phyloP scores from a whole-genome alignment of 306 rosid species.

The Inga oerstediana region DNA sequence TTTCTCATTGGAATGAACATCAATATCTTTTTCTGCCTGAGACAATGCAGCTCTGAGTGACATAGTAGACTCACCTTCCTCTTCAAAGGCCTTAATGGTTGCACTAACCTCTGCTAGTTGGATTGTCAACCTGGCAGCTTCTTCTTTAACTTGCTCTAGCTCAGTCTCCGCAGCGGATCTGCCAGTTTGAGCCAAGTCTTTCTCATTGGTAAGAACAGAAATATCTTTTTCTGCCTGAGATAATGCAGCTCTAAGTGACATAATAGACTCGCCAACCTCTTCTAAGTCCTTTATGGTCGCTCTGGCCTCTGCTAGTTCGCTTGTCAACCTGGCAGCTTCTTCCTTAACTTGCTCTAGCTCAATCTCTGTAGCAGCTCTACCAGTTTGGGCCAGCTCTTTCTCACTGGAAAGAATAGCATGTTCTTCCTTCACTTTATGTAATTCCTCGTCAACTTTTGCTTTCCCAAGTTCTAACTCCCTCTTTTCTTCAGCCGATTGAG shows the following conservation, averaged over 20 bases:
- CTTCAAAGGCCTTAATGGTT: background rate
- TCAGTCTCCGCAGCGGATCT: background rate
- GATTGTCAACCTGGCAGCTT: background rate
- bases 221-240: conserved; percentile 7
- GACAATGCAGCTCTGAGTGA: background rate
- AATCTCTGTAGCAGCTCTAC: conserved; percentile 59
- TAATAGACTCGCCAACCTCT: conserved; percentile 43
- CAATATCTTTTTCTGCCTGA: conserved; percentile 6
- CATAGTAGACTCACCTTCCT: background rate
- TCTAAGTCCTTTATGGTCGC: conserved; percentile 64
- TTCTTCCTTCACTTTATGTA: conserved; percentile 63
- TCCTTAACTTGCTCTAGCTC: conserved; percentile 67
- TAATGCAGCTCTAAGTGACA: background rate
- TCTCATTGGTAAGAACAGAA: conserved; percentile 2
- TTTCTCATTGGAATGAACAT: background rate
- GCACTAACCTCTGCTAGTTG: background rate
- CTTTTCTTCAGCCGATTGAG: conserved; percentile 71
- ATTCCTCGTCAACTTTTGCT: conserved; percentile 58
- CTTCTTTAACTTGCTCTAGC: conserved; percentile 13
- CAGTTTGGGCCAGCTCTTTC: conserved; percentile 66
- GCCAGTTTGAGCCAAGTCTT: background rate
- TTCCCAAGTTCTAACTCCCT: conserved; percentile 59
- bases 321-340: conserved; percentile 57
- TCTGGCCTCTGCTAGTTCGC: conserved; percentile 68
- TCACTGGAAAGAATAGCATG: conserved; percentile 52